phyloP scores from a whole-genome alignment of 129 eudicot species.

The Rutidosis leptorrhynchoides region DNA sequence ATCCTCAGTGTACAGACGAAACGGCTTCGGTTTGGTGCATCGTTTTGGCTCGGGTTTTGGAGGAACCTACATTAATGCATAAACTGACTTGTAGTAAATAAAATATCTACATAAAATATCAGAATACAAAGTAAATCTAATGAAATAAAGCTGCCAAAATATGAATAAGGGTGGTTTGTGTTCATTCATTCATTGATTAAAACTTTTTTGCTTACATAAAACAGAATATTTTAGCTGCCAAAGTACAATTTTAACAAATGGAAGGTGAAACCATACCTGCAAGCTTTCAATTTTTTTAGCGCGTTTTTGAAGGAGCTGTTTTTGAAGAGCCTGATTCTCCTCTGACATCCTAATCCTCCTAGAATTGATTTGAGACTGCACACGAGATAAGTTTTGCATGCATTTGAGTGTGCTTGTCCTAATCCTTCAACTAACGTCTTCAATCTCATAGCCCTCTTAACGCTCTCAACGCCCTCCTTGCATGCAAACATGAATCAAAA shows the following conservation, averaged over 20 bases:
- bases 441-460: constrained; percentile 87
- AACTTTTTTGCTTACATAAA: no score
- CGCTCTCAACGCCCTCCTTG: constrained; percentile 81
- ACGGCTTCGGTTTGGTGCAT: no score
- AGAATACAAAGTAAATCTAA: no score
- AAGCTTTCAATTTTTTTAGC: constrained; percentile 74
- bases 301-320: constrained; percentile 76
- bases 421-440: constrained; percentile 79
- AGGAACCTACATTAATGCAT: no score
- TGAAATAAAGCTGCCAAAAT: no score
- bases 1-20: no score
- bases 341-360: constrained; percentile 85
- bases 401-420: constrained; percentile 62
- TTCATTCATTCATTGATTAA: no score
- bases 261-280: constrained; percentile 41
- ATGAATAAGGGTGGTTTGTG: no score
- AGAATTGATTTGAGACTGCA: constrained; percentile 78
- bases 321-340: constrained; percentile 83
- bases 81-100: no score
- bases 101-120: no score
- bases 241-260: neutral
- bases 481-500: constrained; percentile 37
- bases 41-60: no score
- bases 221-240: no score
- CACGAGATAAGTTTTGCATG: constrained; percentile 88